Base-by-base conservation (phyloP, 1,139 yeast species). In the Meyerozyma carpophila region DNA sequence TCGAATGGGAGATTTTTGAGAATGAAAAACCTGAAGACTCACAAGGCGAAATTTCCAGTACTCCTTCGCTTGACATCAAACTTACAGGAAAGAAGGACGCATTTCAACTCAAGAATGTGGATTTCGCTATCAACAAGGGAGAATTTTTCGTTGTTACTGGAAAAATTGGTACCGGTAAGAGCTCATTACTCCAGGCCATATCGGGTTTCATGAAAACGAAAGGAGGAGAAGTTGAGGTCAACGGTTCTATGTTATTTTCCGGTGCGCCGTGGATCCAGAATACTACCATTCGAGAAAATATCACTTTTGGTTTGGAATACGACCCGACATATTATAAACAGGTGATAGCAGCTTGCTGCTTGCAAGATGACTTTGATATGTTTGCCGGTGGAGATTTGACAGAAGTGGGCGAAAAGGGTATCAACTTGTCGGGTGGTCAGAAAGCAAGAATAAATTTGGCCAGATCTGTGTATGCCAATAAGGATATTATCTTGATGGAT, bases 1-100 rank as follows among this genome's bases (percentile, higher is more conserved):
- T 87, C 55, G 75, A 74, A 47, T 88, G 96, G 96, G 87, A 82
- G 44, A 61, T 68, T 16, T 70, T 66, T 47, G 73, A 47, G 18
- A 41, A 44, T 14, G 46, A 43, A 8, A 45, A 41, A 11, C 41
- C 41, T 9, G 21, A 39, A 21, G 25, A 14, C 36, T n/a, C 28
- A 27, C 34, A 25, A 18, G 21, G 9, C 5, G 13, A 34, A 11
- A 18, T 20, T 4, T 8, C 11, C 14, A 11, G 29, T 7, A 7
- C 20, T 20, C 18, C 20, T 10, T 14, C 36, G 6, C 24, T 41
- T 25, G n/a, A 9, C 9, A 24, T 29, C 26, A 25, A 21, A 5
- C 32, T 27, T 6, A 13, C 8, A 9, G 11, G 13, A 11, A 32
- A 24, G 14, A 40, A 31, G 8, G 14, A 11, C 8, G 4, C 45